phyloP scores from a whole-genome alignment of 2,329 filamentous ascomycete genomes.

The Hortaea werneckii region DNA sequence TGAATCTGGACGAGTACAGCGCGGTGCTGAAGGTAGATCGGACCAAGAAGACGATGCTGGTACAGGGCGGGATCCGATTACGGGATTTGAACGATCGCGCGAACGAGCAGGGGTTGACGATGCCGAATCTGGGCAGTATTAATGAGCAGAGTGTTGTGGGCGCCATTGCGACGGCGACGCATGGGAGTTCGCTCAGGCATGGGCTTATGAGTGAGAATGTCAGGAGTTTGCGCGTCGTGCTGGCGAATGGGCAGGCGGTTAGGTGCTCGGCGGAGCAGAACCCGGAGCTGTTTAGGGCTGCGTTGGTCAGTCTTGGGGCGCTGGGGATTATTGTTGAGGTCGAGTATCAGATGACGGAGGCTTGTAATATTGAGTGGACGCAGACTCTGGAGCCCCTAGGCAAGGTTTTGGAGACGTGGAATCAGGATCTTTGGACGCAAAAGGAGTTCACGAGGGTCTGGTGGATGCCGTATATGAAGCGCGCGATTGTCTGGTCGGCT shows the following conservation, averaged over 20 bases:
- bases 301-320: constrained; percentile 76
- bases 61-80: constrained; percentile 83
- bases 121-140: constrained; percentile 91
- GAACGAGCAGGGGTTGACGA: constrained; percentile 64
- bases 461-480: constrained; percentile 91
- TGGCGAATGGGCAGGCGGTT: constrained; percentile 67
- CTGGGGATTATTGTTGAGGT: constrained; percentile 86
- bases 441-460: constrained; percentile 88
- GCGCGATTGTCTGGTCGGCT: constrained; percentile 85
- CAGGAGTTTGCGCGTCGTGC: constrained; percentile 63
- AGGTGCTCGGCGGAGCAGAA: constrained; percentile 59
- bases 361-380: constrained; percentile 77
- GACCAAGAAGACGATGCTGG: constrained; percentile 56
- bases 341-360: constrained; percentile 68
- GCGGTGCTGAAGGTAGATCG: constrained; percentile 60
- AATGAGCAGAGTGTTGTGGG: constrained; percentile 89
- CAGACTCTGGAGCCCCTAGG: constrained; percentile 66
- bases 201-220: constrained; percentile 77
- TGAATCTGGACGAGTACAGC: constrained; percentile 81
- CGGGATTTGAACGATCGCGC: constrained; percentile 63
- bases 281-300: constrained; percentile 74
- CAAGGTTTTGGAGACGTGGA: constrained; percentile 62
- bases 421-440: constrained; percentile 64
- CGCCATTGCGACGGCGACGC: constrained; percentile 84
- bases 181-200: constrained; percentile 76